Conservation (phyloP, 2,329 filamentous ascomycete genomes). For the Claviceps spartinae region DNA sequence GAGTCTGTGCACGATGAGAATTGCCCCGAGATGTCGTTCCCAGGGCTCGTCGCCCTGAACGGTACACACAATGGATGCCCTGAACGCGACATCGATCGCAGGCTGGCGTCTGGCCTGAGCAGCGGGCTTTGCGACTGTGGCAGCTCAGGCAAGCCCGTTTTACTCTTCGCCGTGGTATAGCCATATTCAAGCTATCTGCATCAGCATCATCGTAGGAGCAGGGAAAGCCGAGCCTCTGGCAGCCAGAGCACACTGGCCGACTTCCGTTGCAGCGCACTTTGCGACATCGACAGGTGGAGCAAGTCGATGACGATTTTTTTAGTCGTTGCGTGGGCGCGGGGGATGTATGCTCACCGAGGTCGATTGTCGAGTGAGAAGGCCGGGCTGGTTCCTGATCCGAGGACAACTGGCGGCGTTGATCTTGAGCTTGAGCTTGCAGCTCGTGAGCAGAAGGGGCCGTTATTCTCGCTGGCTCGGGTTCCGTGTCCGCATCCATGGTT, state of each 20-base stretch:
- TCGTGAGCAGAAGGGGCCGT: neutral
- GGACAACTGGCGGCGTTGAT: no score
- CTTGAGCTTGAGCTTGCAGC: neutral
- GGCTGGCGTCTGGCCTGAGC: constrained; percentile 41
- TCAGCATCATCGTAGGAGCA: constrained; percentile 41
- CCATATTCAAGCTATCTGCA: constrained; percentile 26
- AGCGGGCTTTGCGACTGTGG: constrained; percentile 44
- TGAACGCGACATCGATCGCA: constrained; percentile 38
- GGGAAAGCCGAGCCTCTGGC: constrained; percentile 42
- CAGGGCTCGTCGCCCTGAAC: constrained; percentile 29
- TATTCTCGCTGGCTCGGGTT: neutral
- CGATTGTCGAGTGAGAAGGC: neutral
- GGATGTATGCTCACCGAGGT: constrained; percentile 5
- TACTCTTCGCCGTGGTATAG: constrained; percentile 39
- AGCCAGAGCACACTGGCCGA: constrained; percentile 41
- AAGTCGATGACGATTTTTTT: constrained; percentile 34
- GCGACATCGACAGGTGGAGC: constrained; percentile 38
- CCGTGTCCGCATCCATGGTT: constrained; percentile 5
- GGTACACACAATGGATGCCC: constrained; percentile 42
- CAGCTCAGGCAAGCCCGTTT: constrained; percentile 44
- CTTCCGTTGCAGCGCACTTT: constrained; percentile 46
- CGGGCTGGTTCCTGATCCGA: neutral
- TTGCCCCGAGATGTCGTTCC: constrained; percentile 11
- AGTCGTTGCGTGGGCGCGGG: constrained; percentile 18
- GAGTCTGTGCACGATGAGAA: constrained; percentile 15